Evolutionary conservation across 1,139 yeast genomes (phyloP).

Genomic region (Zygoascus hellenicus): DNA sequence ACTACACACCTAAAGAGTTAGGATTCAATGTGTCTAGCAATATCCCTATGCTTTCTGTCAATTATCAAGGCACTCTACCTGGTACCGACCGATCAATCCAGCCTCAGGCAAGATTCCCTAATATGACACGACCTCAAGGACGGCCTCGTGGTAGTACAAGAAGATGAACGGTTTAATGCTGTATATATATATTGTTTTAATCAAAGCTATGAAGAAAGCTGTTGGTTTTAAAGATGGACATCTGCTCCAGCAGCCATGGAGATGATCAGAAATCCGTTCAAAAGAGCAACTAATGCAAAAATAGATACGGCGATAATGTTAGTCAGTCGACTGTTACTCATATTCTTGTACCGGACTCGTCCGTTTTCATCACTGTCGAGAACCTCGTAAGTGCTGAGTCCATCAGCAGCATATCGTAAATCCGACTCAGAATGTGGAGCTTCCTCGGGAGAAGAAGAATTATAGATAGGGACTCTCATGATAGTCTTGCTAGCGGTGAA

Average conservation of each 20-base stretch:
- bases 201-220: not conserved
- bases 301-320: conserved; percentile 52
- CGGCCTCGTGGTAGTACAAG: not conserved
- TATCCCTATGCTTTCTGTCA: conserved; percentile 67
- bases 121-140: conserved; percentile 2
- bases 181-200: not conserved
- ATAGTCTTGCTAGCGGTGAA: conserved; percentile 70
- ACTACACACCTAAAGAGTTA: conserved; percentile 25
- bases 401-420: conserved; percentile 5
- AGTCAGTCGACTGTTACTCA: conserved; percentile 61
- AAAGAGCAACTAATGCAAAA: conserved; percentile 65
- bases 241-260: conserved; percentile 68
- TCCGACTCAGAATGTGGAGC: conserved; percentile 8
- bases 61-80: conserved; percentile 77
- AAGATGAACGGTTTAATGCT: not conserved
- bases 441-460: not conserved
- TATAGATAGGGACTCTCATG: conserved; percentile 56
- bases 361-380: conserved; percentile 5
- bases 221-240: conserved; percentile 41
- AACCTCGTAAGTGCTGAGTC: conserved; percentile 2
- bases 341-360: conserved; percentile 38
- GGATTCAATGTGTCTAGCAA: conserved; percentile 27
- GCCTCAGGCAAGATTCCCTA: conserved; percentile 14
- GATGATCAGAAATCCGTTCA: conserved; percentile 66
- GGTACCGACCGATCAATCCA: conserved; percentile 38